Base-by-base conservation (phyloP, 371 early-diverging fungal genomes). In the Mucor lusitanicus region DNA sequence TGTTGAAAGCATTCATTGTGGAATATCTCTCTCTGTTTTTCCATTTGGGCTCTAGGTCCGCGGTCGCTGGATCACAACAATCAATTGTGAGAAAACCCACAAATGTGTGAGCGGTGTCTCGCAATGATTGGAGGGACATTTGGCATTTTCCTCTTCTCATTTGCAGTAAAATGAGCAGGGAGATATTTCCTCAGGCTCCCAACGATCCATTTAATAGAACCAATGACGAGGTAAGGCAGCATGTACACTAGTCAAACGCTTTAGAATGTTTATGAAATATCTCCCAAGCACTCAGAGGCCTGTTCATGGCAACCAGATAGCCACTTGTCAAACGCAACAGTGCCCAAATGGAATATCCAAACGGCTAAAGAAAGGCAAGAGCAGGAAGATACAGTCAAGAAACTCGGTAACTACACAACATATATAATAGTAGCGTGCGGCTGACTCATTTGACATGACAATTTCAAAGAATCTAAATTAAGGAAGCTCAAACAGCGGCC, bases 381-480 rank as follows among this genome's bases (percentile, higher is more conserved):
- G 56, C 56, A 56, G 8, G 32, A 56, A 32, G 15, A 56, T 56
- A 30, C 30, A 9, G 21, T 56, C 3, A 28, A 30, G 19, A 56
- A 56, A 21, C n/a, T 56, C 17, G 56, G 56, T 40, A 40, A 40
- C 2, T 17, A 40, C 40, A 17, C 13, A 9, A 17, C 13, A 9
- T 17, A 17, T 0, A 8, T 9, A 33, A 11, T 17, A 17, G 11
- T 17, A n/a, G n/a, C 2, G 4, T 40, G 5, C 5, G 6, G 17
- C 40, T 40, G 40, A 40, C 40, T 40, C 17, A 40, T 40, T 15
- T 40, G 40, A 5, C 11, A 5, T 40, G 17, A 17, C 40, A 40
- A 40, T 17, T 17, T 40, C 5, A 5, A 40, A 64, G 64, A 64
- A 35, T 64, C 64, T 17, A 64, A 64, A 42, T 13, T 64, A 12